Percentiles rank a stretch among this genome's conserved stretches.
Conservation (phyloP, 2,329 filamentous ascomycete species). For the Diaporthe sp. region DNA sequence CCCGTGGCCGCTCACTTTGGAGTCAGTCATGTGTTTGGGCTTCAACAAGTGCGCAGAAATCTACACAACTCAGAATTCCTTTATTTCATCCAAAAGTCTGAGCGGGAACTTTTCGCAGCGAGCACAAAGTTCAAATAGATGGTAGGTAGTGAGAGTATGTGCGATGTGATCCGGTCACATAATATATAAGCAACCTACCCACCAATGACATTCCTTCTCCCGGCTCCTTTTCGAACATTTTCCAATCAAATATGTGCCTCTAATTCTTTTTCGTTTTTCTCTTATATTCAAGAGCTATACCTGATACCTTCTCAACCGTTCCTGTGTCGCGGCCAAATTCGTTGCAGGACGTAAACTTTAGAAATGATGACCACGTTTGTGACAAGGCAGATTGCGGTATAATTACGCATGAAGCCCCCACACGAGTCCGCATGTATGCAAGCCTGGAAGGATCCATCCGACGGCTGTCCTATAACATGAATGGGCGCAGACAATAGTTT, state of each 20-base stretch:
- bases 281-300: no score
- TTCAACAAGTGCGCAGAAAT: not conserved
- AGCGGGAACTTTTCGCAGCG: not conserved
- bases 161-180: no score
- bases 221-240: no score
- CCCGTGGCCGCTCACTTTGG: not conserved
- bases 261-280: no score
- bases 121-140: not conserved
- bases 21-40: not conserved
- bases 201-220: no score
- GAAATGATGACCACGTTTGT: not conserved
- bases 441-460: not conserved
- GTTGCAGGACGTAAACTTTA: no score
- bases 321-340: no score
- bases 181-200: no score
- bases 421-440: not conserved
- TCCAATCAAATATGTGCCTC: no score
- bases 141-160: no score
- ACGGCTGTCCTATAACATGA: not conserved
- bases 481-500: not conserved
- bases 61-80: not conserved
- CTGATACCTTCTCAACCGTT: no score
- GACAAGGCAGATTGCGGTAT: not conserved
- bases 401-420: not conserved
- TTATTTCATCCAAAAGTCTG: not conserved